Percentiles rank a stretch among this genome's conserved stretches.
phyloP scores from a whole-genome alignment of 371 early-diverging fungal species.

The Mortierella sp. region DNA sequence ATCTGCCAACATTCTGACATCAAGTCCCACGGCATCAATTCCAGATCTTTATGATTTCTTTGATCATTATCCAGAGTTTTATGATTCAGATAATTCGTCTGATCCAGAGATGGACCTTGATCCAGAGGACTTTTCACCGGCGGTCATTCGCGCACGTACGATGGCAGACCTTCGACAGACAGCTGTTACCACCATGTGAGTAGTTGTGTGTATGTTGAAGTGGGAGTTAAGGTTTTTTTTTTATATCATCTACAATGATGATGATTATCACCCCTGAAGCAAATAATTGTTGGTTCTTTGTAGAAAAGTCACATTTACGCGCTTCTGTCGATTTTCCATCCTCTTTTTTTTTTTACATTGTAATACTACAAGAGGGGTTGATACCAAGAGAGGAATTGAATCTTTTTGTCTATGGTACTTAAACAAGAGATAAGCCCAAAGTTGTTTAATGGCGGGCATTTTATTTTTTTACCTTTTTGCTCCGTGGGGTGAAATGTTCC shows the following conservation, averaged over 20 bases:
- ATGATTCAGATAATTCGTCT: conserved; percentile 52
- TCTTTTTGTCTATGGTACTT: too few species aligned
- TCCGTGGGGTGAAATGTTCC: too few species aligned
- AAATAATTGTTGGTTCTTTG: conserved; percentile 1
- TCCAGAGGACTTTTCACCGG: conserved; percentile 26
- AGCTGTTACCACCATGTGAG: conserved; percentile 39
- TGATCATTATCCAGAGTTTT: conserved; percentile 54
- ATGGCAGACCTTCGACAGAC: conserved; percentile 52
- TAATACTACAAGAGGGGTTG: too few species aligned
- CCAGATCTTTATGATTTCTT: conserved; percentile 58
- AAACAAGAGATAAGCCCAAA: neutral
- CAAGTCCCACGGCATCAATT: conserved; percentile 46
- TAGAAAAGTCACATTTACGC: too few species aligned
- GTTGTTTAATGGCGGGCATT: conserved; percentile 14
- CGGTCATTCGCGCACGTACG: conserved; percentile 44
- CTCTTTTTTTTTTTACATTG: neutral
- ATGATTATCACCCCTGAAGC: neutral
- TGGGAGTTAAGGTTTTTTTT: neutral
- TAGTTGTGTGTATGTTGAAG: neutral
- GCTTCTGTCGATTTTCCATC: conserved; percentile 15
- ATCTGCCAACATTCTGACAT: conserved; percentile 47
- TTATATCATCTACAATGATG: neutral
- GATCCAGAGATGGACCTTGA: conserved; percentile 54
- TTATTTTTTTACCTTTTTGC: neutral
- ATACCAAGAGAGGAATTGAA: too few species aligned